A percentile compares a stretch with the other conserved stretches of the same genome.
These are phyloP conservation scores for Leptoxyphium fumago DNA, from an alignment of 2,329 filamentous ascomycete species.

Conservation along the genomic window DNA sequence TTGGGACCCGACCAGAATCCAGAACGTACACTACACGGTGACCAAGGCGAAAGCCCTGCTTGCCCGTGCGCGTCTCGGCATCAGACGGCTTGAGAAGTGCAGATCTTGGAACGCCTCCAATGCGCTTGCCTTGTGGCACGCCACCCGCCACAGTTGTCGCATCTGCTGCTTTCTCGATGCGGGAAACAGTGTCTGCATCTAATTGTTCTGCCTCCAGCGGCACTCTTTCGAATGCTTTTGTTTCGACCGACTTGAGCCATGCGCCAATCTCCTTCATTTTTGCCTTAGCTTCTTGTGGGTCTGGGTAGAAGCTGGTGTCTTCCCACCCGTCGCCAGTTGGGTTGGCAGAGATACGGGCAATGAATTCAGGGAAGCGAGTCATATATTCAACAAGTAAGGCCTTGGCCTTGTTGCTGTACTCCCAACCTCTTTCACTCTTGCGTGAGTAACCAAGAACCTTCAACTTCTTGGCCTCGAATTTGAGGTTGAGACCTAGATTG, in stretches of 20 bases:
- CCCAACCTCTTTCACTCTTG: constrained; percentile 77
- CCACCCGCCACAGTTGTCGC: constrained; percentile 38
- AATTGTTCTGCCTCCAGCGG: constrained; percentile 92
- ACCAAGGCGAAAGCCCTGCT: constrained; percentile 70
- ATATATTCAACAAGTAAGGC: constrained; percentile 76
- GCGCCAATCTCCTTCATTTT: constrained; percentile 87
- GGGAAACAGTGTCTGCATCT: constrained; percentile 74
- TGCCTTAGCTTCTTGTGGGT: constrained; percentile 52
- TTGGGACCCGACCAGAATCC: constrained; percentile 85
- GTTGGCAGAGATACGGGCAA: constrained; percentile 72
- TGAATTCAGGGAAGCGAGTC: constrained; percentile 87
- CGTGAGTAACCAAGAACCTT: constrained; percentile 94
- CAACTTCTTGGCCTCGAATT: constrained; percentile 88
- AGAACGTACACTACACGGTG: constrained; percentile 89
- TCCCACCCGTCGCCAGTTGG: constrained; percentile 71
- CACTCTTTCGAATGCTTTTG: constrained; percentile 87
- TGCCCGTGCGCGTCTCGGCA: constrained; percentile 80
- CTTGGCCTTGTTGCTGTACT: constrained; percentile 78
- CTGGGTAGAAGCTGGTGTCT: constrained; percentile 75
- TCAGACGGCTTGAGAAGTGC: constrained; percentile 87
- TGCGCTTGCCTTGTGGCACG: constrained; percentile 40
- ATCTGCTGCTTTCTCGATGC: constrained; percentile 66
- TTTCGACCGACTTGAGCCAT: constrained; percentile 85
- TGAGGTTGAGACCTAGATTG: constrained; percentile 88
- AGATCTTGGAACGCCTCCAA: constrained; percentile 69